These are phyloP conservation scores for Pyronema domesticum DNA, from an alignment of 495 filamentous ascomycete genomes.

Conservation along the genomic window DNA sequence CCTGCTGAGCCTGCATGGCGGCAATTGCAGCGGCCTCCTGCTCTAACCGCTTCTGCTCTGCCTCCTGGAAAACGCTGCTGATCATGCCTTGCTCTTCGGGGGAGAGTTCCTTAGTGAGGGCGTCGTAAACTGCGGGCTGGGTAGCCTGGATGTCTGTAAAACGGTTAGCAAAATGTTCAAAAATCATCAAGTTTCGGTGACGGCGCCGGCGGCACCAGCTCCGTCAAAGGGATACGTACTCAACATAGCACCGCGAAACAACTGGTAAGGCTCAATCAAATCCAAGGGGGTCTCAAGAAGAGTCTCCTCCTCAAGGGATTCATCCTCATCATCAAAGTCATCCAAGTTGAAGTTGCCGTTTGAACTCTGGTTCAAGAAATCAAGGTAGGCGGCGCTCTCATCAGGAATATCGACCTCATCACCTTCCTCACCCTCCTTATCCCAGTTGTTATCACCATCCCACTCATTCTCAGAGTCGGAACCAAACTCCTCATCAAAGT, in stretches of 20 bases:
- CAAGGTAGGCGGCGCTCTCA: constrained; percentile 83
- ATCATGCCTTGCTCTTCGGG: constrained; percentile 68
- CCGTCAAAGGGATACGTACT: constrained; percentile 40
- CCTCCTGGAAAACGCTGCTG: constrained; percentile 41
- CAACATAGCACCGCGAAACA: constrained; percentile 64
- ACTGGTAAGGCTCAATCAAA: constrained; percentile 77
- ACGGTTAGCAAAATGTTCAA: constrained; percentile 9
- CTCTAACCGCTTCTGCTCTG: constrained; percentile 24
- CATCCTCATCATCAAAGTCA: constrained; percentile 49
- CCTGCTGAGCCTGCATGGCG: too few species aligned
- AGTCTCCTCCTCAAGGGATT: constrained; percentile 79
- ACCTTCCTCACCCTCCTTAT: constrained; percentile 46
- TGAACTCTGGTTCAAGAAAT: constrained; percentile 85
- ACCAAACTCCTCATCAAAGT: constrained; percentile 41
- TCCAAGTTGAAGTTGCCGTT: constrained; percentile 27
- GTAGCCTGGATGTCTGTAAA: constrained; percentile 63
- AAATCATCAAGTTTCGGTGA: too few species aligned
- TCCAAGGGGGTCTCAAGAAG: constrained; percentile 87
- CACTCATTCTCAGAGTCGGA: constrained; percentile 66
- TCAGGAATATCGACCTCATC: constrained; percentile 44
- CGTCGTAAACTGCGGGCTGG: constrained; percentile 75
- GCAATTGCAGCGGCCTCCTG: constrained; percentile 8
- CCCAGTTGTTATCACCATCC: constrained; percentile 51
- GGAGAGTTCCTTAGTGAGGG: constrained; percentile 57
- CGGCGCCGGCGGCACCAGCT: too few species aligned